These are phyloP conservation scores for Erucastrum elatum DNA, from an alignment of 345 rosid genomes.

Conservation along the genomic window DNA sequence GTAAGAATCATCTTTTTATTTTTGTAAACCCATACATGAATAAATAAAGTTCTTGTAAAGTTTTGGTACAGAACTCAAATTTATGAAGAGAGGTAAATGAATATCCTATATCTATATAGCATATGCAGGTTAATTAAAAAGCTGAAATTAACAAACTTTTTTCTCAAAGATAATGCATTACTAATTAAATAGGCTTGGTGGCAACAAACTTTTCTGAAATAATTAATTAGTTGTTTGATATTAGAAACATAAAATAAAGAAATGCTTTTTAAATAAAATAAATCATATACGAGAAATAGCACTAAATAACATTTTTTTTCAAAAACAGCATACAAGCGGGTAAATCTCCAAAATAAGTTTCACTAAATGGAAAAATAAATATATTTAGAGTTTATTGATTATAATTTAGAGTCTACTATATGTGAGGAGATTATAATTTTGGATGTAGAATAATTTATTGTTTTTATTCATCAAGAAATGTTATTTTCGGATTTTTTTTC, in stretches of 20 bases:
- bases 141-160: not conserved
- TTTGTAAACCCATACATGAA: slow-evolving; percentile 5
- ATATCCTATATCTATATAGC: not conserved
- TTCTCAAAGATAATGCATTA: not conserved
- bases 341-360: too few relatives aligned
- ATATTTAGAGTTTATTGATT: too few relatives aligned
- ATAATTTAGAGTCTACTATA: too few relatives aligned
- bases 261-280: too few relatives aligned
- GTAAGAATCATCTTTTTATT: slow-evolving; percentile 30
- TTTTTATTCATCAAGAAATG: too few relatives aligned
- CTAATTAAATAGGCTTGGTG: not conserved
- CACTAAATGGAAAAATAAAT: too few relatives aligned
- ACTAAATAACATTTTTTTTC: too few relatives aligned
- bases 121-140: not conserved
- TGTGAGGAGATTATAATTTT: too few relatives aligned
- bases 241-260: not conserved
- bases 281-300: too few relatives aligned
- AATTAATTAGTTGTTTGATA: not conserved
- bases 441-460: too few relatives aligned
- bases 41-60: slow-evolving; percentile 8
- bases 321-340: too few relatives aligned
- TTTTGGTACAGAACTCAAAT: not conserved
- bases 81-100: not conserved
- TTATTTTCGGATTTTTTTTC: too few relatives aligned
- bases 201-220: not conserved